A percentile compares a stretch with the other conserved stretches of the same genome.
These are phyloP conservation scores for Backusella parvicylindrica DNA, from an alignment of 192 early-diverging fungal genomes.

Conservation along the genomic window DNA sequence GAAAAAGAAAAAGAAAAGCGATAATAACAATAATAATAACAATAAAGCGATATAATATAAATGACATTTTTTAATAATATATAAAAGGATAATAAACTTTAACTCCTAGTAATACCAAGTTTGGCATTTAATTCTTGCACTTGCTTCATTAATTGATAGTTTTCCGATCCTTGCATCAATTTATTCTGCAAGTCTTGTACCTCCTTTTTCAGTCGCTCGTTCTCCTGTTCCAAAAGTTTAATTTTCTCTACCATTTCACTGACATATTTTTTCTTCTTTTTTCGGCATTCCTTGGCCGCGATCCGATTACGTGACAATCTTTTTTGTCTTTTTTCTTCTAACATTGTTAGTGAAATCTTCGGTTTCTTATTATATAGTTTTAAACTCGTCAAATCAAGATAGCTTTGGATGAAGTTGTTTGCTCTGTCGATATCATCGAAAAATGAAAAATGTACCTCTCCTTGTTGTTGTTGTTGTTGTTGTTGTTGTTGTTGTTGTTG, in stretches of 20 bases:
- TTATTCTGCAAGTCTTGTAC: conserved; percentile 66
- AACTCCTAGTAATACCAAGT: conserved; percentile 32
- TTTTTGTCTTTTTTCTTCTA: background rate
- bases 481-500: too few relatives aligned
- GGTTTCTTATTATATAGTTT: background rate
- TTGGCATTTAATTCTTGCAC: conserved; percentile 70
- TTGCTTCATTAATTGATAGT: conserved; percentile 58
- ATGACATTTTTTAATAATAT: background rate
- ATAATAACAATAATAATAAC: background rate
- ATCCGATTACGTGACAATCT: conserved; percentile 73
- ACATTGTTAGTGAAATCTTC: background rate
- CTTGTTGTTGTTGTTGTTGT: too few relatives aligned
- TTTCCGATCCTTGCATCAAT: conserved; percentile 55
- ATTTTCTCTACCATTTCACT: conserved; percentile 65
- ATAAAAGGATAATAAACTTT: background rate
- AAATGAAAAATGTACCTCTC: background rate
- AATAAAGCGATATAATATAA: background rate
- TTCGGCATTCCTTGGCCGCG: conserved; percentile 81
- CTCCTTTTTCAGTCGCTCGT: conserved; percentile 58
- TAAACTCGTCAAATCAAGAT: background rate
- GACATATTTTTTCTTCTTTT: conserved; percentile 78
- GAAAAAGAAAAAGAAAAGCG: too few relatives aligned
- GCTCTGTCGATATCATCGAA: background rate
- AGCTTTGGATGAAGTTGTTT: background rate
- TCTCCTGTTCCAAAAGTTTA: conserved; percentile 58